Percentiles rank a stretch among this genome's conserved stretches.
phyloP scores from a whole-genome alignment of 768 basidiomycete genomes.

The Lactifluus echinatus region DNA sequence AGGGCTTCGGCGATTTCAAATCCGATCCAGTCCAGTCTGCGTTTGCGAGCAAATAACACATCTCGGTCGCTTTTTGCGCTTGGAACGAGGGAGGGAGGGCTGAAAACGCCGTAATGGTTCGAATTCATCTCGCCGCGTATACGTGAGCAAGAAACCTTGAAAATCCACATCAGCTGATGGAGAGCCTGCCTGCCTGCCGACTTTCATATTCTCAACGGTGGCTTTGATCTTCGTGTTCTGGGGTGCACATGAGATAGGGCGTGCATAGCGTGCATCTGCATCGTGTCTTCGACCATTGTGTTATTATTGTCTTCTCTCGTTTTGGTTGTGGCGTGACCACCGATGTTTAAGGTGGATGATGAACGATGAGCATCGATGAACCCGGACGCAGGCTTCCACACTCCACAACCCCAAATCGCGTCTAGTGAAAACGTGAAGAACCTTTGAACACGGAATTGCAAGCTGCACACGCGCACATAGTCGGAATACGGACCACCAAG shows the following conservation, averaged over 20 bases:
- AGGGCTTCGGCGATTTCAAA: neutral
- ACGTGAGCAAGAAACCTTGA: neutral
- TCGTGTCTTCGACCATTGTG: neutral
- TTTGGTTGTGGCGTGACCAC: neutral
- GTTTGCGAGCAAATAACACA: neutral
- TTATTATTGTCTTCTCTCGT: neutral
- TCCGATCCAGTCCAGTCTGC: neutral
- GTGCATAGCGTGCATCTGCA: neutral
- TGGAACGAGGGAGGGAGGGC: neutral
- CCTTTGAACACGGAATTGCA: neutral
- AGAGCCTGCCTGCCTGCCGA: neutral
- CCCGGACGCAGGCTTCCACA: too few relatives aligned
- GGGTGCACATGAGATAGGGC: slow-evolving; percentile 2
- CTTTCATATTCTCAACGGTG: neutral
- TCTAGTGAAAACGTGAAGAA: neutral
- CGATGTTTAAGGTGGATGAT: neutral
- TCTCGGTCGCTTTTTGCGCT: neutral
- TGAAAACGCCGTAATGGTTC: neutral
- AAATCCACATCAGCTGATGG: neutral
- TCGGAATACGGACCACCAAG: too few relatives aligned
- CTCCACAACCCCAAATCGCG: neutral
- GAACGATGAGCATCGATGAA: too few relatives aligned
- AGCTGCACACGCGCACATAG: neutral
- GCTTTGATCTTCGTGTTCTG: neutral
- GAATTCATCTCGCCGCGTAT: neutral